Conservation (phyloP, 2,329 filamentous ascomycete genomes). For the Monosporascus cannonballus region DNA sequence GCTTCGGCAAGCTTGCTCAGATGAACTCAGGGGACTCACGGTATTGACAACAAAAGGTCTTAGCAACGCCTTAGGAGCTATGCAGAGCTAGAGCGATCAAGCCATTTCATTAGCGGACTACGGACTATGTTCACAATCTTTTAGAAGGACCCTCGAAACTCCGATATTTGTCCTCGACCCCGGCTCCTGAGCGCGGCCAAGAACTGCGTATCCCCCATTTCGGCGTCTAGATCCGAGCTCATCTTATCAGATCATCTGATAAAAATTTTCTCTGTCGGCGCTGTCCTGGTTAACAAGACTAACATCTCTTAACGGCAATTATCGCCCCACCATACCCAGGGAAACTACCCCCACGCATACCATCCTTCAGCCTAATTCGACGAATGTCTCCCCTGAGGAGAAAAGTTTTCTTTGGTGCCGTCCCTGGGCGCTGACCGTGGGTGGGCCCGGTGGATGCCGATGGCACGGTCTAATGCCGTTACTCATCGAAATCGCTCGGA, state of each 20-base stretch:
- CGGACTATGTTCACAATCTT: not conserved
- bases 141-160: not conserved
- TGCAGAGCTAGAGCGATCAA: too few relatives aligned
- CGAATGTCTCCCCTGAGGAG: not conserved
- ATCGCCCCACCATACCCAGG: not conserved
- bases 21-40: too few relatives aligned
- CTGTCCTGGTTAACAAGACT: too few relatives aligned
- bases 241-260: conserved; percentile 54
- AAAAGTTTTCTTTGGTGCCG: not conserved
- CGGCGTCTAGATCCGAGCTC: conserved; percentile 3
- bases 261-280: conserved; percentile 26
- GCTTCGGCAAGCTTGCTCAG: too few relatives aligned
- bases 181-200: conserved; percentile 3
- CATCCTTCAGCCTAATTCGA: not conserved
- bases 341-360: conserved; percentile 21
- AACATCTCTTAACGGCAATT: too few relatives aligned
- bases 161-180: conserved; percentile 1
- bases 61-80: too few relatives aligned
- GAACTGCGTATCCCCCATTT: conserved; percentile 1
- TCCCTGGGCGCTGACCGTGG: too few relatives aligned
- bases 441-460: not conserved
- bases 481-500: not conserved
- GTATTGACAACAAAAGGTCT: too few relatives aligned
- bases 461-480: not conserved
- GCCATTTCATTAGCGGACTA: not conserved